phyloP scores from a whole-genome alignment of 2,329 filamentous ascomycete genomes.

The Colletotrichum navitas region DNA sequence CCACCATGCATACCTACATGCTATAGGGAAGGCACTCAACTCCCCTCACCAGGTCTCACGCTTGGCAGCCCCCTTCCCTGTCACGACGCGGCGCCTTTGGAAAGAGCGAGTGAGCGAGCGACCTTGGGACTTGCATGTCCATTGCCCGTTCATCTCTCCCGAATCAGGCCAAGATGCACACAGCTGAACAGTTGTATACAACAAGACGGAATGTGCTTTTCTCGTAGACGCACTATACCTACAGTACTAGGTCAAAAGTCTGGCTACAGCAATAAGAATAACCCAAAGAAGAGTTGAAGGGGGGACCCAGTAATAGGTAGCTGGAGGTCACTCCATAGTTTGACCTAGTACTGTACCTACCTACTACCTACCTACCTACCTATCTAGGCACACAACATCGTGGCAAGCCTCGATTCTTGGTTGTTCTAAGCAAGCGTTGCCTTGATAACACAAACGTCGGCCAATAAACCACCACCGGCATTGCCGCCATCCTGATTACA shows the following conservation, averaged over 20 bases:
- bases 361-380: too few relatives aligned
- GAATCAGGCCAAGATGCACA: neutral
- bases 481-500: neutral
- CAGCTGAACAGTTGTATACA: neutral
- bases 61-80: slow-evolving; percentile 25
- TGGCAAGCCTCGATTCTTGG: neutral
- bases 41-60: slow-evolving; percentile 16
- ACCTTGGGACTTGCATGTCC: neutral
- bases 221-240: neutral
- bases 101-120: neutral
- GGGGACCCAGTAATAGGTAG: too few relatives aligned
- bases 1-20: neutral
- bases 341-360: neutral
- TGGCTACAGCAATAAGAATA: too few relatives aligned
- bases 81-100: slow-evolving; percentile 17
- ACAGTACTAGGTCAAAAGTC: too few relatives aligned
- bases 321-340: too few relatives aligned
- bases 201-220: neutral
- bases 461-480: neutral
- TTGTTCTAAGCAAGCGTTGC: slow-evolving; percentile 6
- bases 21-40: neutral
- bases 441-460: neutral
- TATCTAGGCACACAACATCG: neutral
- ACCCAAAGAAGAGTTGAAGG: too few relatives aligned
- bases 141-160: neutral